Evolutionary conservation across 192 early-diverging fungal genomes (phyloP).

Genomic region (Entomortierella beljakovae): DNA sequence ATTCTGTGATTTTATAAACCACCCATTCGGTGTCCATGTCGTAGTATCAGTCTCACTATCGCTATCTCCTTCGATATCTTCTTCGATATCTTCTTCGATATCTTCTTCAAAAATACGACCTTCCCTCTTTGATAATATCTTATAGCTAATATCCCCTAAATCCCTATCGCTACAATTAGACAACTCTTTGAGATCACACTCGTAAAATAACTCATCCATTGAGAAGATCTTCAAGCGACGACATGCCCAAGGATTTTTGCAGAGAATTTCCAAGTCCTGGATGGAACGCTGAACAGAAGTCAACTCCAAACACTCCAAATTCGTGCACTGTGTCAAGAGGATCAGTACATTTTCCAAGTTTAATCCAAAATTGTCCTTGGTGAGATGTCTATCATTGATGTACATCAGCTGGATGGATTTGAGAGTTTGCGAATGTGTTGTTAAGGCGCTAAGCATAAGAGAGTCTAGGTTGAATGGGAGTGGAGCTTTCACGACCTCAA

Average conservation of each 20-base stretch:
- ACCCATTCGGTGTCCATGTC: not conserved
- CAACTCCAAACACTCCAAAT: not conserved
- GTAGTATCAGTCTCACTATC: not conserved
- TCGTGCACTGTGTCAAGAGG: not conserved
- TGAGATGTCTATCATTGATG: not conserved
- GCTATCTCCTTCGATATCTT: not conserved
- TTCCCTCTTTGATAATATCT: not conserved
- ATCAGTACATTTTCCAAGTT: not conserved
- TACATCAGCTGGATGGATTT: not conserved
- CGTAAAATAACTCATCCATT: not conserved
- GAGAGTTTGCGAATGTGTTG: slow-evolving; percentile 1
- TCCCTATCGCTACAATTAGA: too few relatives aligned
- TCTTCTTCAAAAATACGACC: not conserved
- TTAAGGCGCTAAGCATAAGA: not conserved
- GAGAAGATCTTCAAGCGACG: not conserved
- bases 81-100: not conserved
- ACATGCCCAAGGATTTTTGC: slow-evolving; percentile 2
- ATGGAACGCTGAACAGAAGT: not conserved
- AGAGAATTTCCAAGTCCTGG: not conserved
- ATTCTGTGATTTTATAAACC: not conserved
- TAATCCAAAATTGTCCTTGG: not conserved
- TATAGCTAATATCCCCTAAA: too few relatives aligned
- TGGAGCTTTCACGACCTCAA: not conserved
- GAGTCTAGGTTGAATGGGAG: not conserved
- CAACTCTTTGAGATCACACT: not conserved